These are phyloP conservation scores for Aspergillus tanneri DNA, from an alignment of 2,329 filamentous ascomycete genomes.

Conservation along the genomic window DNA sequence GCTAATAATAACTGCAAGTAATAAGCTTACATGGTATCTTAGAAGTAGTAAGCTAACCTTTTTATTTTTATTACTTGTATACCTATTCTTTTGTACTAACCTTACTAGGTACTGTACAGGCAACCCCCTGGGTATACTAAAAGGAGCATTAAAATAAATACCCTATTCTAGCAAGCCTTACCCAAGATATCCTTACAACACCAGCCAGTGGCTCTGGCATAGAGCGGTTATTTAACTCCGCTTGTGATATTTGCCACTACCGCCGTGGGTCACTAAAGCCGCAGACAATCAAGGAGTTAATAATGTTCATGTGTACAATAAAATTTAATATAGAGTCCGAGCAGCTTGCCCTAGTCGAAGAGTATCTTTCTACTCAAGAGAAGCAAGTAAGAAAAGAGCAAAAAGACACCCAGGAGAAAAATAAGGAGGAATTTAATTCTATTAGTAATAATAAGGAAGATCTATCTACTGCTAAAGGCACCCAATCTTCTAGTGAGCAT, in stretches of 20 bases:
- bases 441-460: not conserved
- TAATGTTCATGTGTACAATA: not conserved
- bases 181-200: conserved; percentile 6
- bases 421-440: not conserved
- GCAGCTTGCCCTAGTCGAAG: not conserved
- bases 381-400: not conserved
- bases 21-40: not conserved
- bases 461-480: not conserved
- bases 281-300: not conserved
- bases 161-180: conserved; percentile 2
- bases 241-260: not conserved
- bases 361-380: conserved; percentile 1
- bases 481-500: not conserved
- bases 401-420: too few relatives aligned
- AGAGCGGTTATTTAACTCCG: not conserved
- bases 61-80: not conserved
- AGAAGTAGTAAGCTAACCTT: not conserved
- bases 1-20: not conserved
- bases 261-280: not conserved
- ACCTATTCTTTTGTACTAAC: not conserved
- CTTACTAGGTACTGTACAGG: not conserved
- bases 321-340: not conserved
- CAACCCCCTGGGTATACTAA: conserved; percentile 31
- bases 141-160: conserved; percentile 24
- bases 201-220: not conserved